A percentile compares a stretch with the other conserved stretches of the same genome.
phyloP scores from a whole-genome alignment of 148 eudicot species.

The Vaccinium corymbosum region DNA sequence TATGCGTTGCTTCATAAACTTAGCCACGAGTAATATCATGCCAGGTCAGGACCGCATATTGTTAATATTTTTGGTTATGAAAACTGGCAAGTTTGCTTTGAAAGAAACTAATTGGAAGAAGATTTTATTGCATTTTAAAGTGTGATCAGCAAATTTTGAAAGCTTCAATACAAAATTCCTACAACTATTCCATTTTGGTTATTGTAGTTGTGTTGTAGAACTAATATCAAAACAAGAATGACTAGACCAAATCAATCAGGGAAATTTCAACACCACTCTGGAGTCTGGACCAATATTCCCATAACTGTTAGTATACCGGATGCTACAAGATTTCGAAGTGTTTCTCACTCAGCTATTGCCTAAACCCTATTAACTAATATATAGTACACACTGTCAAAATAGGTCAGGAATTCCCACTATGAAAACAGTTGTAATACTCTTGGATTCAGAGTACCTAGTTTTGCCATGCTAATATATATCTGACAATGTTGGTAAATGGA shows the following conservation, averaged over 20 bases:
- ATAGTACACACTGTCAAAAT: neutral
- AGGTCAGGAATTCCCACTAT: too few relatives aligned
- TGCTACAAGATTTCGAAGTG: neutral
- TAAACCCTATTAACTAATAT: neutral
- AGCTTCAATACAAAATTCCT: neutral
- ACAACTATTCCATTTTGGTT: neutral
- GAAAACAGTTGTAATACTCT: too few relatives aligned
- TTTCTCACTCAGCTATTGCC: neutral
- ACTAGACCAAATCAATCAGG: neutral
- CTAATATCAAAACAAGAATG: neutral
- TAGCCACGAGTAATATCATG: neutral
- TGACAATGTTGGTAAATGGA: neutral
- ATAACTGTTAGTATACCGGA: neutral
- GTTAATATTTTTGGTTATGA: neutral
- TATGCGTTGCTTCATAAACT: too few relatives aligned
- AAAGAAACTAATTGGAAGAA: neutral
- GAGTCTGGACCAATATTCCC: neutral
- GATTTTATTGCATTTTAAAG: neutral
- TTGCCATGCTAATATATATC: neutral
- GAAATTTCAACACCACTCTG: neutral
- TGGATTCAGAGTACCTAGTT: too few relatives aligned
- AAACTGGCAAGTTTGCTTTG: neutral
- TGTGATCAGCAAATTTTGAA: neutral
- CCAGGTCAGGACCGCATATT: neutral
- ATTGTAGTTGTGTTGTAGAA: neutral